These are phyloP conservation scores for Vaccinium macrocarpon DNA, from an alignment of 148 eudicot genomes.

Conservation along the genomic window DNA sequence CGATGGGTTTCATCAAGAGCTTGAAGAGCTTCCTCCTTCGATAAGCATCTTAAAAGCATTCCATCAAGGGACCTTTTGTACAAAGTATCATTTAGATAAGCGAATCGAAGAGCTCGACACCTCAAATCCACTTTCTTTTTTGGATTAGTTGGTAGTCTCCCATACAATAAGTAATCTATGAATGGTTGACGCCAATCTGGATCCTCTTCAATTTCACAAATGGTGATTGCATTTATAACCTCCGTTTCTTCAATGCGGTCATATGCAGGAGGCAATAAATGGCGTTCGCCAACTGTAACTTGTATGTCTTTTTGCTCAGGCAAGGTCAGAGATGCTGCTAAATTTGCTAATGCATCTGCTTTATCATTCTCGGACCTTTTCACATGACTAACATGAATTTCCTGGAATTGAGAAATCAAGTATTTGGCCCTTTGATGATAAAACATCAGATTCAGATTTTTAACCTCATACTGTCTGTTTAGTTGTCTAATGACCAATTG, in stretches of 20 bases:
- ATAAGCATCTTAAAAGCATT: neutral
- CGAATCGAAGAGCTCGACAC: neutral
- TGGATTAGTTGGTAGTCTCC: neutral
- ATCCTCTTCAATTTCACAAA: neutral
- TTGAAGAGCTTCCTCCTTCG: neutral
- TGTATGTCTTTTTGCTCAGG: neutral
- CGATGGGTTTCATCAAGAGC: neutral
- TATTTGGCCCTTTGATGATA: neutral
- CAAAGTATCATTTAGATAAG: neutral
- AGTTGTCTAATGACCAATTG: neutral
- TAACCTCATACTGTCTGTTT: neutral
- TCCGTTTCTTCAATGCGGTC: neutral
- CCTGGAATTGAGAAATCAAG: constrained; percentile 2
- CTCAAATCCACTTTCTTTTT: neutral
- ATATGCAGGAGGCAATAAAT: neutral
- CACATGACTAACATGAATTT: neutral
- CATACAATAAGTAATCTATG: neutral
- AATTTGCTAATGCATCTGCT: neutral
- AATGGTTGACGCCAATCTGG: constrained; percentile 3
- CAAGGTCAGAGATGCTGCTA: neutral
- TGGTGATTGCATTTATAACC: neutral
- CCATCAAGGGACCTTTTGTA: neutral
- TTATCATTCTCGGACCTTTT: neutral
- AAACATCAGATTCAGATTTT: neutral
- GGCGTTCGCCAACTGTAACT: constrained; percentile 9